These are phyloP conservation scores for Didymella sp. DNA, from an alignment of 2,329 filamentous ascomycete genomes.

Conservation along the genomic window DNA sequence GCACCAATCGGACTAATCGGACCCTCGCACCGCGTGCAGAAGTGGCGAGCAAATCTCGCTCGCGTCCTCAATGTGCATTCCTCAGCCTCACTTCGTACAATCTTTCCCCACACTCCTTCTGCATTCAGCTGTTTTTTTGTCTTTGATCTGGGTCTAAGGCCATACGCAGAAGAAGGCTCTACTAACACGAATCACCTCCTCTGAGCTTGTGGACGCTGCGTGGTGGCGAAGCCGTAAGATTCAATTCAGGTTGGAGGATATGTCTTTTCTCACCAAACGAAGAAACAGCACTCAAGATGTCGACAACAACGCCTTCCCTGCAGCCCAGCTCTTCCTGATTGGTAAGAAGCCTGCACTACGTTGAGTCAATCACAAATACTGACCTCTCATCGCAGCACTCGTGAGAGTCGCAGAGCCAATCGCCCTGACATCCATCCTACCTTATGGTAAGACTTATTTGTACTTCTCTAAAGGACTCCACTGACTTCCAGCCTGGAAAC, in stretches of 20 bases:
- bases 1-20: slow-evolving; percentile 10
- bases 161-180: slow-evolving; percentile 34
- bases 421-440: slow-evolving; percentile 91
- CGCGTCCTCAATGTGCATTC: slow-evolving; percentile 7
- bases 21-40: slow-evolving; percentile 14
- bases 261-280: slow-evolving; percentile 67
- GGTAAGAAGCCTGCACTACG: slow-evolving; percentile 61
- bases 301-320: slow-evolving; percentile 76
- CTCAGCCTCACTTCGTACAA: slow-evolving; percentile 7
- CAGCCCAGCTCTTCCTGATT: slow-evolving; percentile 81
- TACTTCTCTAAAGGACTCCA: no score
- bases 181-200: slow-evolving; percentile 15
- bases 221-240: slow-evolving; percentile 58
- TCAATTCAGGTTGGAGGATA: slow-evolving; percentile 55
- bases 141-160: slow-evolving; percentile 18
- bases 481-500: no score
- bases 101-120: slow-evolving; percentile 1
- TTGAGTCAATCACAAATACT: slow-evolving; percentile 1
- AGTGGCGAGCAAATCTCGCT: slow-evolving; percentile 7
- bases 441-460: no score
- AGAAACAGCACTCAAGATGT: slow-evolving; percentile 66
- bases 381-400: slow-evolving; percentile 66
- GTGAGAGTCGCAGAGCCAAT: slow-evolving; percentile 92
- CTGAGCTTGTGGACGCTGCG: slow-evolving; percentile 24
- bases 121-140: slow-evolving; percentile 12